Percentiles rank a stretch among this genome's conserved stretches.
Evolutionary conservation across 2,329 filamentous ascomycete genomes (phyloP).

Genomic region (Myriangium duriaei): DNA sequence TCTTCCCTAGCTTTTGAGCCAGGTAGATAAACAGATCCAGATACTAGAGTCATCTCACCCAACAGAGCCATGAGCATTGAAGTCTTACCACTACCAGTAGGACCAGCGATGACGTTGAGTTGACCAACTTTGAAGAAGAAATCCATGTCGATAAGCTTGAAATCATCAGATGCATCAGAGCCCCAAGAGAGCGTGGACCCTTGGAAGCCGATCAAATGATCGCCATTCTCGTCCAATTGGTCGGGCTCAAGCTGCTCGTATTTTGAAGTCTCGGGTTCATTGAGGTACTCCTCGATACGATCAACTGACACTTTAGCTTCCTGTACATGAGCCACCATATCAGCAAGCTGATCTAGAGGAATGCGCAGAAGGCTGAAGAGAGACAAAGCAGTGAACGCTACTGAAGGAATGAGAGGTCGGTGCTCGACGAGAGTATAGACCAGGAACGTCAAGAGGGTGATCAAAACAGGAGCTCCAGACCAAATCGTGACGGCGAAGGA

Average conservation of each 20-base stretch:
- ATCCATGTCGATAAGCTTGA: slow-evolving; percentile 69
- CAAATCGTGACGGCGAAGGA: slow-evolving; percentile 83
- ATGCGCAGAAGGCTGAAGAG: slow-evolving; percentile 90
- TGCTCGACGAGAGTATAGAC: slow-evolving; percentile 83
- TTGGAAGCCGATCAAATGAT: slow-evolving; percentile 70
- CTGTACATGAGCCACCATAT: slow-evolving; percentile 97
- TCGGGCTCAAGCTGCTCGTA: slow-evolving; percentile 69
- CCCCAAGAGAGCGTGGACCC: slow-evolving; percentile 86
- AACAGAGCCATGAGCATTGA: slow-evolving; percentile 91
- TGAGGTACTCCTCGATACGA: slow-evolving; percentile 87
- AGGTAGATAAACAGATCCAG: slow-evolving; percentile 72
- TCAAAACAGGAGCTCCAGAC: slow-evolving; percentile 90
- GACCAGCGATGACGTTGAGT: slow-evolving; percentile 83
- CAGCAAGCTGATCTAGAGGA: slow-evolving; percentile 86
- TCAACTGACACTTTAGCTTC: slow-evolving; percentile 95
- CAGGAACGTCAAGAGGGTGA: slow-evolving; percentile 92
- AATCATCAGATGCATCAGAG: slow-evolving; percentile 38
- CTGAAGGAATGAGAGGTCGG: slow-evolving; percentile 78
- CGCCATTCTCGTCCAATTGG: slow-evolving; percentile 54
- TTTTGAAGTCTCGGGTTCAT: slow-evolving; percentile 91
- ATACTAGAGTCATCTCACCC: slow-evolving; percentile 83
- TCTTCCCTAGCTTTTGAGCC: slow-evolving; percentile 79
- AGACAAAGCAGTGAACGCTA: slow-evolving; percentile 92
- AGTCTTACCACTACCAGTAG: slow-evolving; percentile 90
- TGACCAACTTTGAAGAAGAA: slow-evolving; percentile 73